Conservation (phyloP, 805 yeast species). For the Yamadazyma phyllophila region DNA sequence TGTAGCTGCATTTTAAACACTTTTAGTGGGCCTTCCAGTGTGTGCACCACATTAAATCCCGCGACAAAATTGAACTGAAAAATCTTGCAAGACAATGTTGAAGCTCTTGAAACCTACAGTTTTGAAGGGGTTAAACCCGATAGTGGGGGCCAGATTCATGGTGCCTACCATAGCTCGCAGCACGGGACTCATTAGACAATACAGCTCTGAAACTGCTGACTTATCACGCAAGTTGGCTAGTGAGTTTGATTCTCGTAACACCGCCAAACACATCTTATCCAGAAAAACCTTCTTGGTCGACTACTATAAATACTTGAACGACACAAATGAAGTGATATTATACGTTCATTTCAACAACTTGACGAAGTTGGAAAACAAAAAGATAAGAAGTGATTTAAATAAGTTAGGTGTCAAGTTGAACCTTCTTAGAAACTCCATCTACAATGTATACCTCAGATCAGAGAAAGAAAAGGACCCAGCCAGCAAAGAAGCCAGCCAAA, state of each 20-base stretch:
- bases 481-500: constrained; percentile 46
- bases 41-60: neutral
- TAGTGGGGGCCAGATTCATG: neutral
- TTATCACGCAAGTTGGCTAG: constrained; percentile 1
- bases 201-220: neutral
- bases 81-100: neutral
- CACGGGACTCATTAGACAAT: too few relatives aligned
- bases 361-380: constrained; percentile 62
- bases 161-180: neutral
- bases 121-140: neutral
- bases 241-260: neutral
- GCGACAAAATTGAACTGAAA: neutral
- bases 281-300: constrained; percentile 88
- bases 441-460: constrained; percentile 74
- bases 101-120: neutral
- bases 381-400: constrained; percentile 57
- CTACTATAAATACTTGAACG: constrained; percentile 68
- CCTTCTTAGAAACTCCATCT: constrained; percentile 64
- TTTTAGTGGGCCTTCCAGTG: neutral
- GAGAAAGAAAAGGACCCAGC: constrained; percentile 75
- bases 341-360: constrained; percentile 85
- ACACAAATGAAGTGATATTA: constrained; percentile 65
- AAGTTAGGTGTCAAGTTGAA: constrained; percentile 69
- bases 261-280: constrained; percentile 55
- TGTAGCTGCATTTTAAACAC: neutral